phyloP scores from a whole-genome alignment of 2,329 filamentous ascomycete genomes.

The Colletotrichum shisoi region DNA sequence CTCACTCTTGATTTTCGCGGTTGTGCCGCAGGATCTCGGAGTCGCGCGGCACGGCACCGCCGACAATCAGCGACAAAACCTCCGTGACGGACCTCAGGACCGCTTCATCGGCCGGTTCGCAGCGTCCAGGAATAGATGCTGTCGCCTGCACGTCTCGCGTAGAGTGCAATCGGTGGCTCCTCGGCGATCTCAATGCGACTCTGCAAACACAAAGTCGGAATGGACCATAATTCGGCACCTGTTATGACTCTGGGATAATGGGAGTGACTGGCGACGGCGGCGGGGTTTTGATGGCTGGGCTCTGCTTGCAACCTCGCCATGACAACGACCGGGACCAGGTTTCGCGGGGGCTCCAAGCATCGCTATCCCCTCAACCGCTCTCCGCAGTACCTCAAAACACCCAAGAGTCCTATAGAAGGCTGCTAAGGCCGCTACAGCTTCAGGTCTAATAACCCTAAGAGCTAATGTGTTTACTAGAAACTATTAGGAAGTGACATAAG shows the following conservation, averaged over 20 bases:
- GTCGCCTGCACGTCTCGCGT: conserved; percentile 62
- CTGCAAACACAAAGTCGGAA: not conserved
- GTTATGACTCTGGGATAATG: conserved; percentile 18
- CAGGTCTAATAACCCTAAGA: no score
- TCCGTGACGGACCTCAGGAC: conserved; percentile 18
- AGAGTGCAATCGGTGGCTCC: conserved; percentile 81
- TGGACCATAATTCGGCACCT: not conserved
- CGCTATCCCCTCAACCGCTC: no score
- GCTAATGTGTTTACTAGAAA: no score
- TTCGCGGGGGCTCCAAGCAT: conserved; percentile 6
- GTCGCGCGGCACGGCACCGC: conserved; percentile 15
- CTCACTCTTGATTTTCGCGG: not conserved
- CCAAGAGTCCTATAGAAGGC: no score
- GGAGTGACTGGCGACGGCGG: not conserved
- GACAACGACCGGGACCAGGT: conserved; percentile 11
- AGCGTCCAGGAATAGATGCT: conserved; percentile 33
- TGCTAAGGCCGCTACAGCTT: no score
- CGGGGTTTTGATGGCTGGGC: not conserved
- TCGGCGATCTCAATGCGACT: conserved; percentile 28
- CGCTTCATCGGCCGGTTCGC: not conserved
- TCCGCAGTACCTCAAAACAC: no score
- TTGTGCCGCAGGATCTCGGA: not conserved
- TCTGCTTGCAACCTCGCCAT: conserved; percentile 19
- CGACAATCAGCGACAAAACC: conserved; percentile 30
- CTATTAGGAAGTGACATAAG: no score